These are phyloP conservation scores for Fusarium sp. DNA, from an alignment of 2,329 filamentous ascomycete species.

Conservation along the genomic window DNA sequence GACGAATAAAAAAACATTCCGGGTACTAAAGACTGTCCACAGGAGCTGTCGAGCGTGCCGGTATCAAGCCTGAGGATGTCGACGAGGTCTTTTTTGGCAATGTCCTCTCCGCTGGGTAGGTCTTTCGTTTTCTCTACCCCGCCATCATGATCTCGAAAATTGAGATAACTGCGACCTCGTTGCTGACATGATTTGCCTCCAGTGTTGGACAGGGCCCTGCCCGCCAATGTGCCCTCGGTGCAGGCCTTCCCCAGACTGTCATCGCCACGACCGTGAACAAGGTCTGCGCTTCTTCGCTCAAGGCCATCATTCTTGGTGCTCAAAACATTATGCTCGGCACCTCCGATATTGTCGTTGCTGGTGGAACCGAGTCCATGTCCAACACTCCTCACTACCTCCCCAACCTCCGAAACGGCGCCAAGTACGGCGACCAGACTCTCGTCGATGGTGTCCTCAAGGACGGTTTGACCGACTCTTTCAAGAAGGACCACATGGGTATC, in stretches of 20 bases:
- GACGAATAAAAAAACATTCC: not conserved
- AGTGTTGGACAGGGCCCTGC: slow-evolving; percentile 97
- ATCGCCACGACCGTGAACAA: slow-evolving; percentile 97
- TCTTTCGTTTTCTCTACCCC: slow-evolving; percentile 17
- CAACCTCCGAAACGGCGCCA: slow-evolving; percentile 84
- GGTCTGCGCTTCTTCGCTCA: slow-evolving; percentile 95
- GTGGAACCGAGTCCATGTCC: slow-evolving; percentile 98
- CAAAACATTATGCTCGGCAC: slow-evolving; percentile 98
- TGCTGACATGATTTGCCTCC: slow-evolving; percentile 24
- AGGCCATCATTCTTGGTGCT: slow-evolving; percentile 92
- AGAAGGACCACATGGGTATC: slow-evolving; percentile 96
- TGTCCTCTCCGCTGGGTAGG: slow-evolving; percentile 93
- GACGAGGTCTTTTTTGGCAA: slow-evolving; percentile 99
- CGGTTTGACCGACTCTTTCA: slow-evolving; percentile 92
- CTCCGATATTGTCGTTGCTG: slow-evolving; percentile 90
- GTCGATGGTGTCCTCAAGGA: slow-evolving; percentile 95
- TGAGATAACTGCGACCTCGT: not conserved
- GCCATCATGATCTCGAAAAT: slow-evolving; percentile 5
- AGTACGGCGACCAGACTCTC: slow-evolving; percentile 91
- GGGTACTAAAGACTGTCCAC: not conserved
- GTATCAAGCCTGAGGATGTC: slow-evolving; percentile 89
- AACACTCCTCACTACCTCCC: slow-evolving; percentile 97
- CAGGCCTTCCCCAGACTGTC: slow-evolving; percentile 81
- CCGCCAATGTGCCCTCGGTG: slow-evolving; percentile 90
- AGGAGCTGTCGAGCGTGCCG: slow-evolving; percentile 85